These are phyloP conservation scores for Bipolaris cookei DNA, from an alignment of 2,329 filamentous ascomycete species.

Conservation along the genomic window DNA sequence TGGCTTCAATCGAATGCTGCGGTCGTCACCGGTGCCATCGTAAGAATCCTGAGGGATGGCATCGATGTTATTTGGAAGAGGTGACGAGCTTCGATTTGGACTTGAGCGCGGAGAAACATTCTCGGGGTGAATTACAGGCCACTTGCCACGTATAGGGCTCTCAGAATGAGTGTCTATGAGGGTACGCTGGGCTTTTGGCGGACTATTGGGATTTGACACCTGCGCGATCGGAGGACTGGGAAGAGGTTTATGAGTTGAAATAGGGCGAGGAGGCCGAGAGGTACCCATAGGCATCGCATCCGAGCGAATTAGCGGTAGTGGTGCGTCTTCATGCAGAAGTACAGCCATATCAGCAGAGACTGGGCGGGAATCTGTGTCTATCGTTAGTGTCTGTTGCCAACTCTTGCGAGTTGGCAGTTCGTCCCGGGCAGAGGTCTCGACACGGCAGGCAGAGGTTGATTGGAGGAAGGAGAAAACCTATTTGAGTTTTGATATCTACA, in stretches of 20 bases:
- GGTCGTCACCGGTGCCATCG: conserved; percentile 11
- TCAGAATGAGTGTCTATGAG: conserved; percentile 51
- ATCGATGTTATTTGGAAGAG: background rate
- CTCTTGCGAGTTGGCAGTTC: conserved; percentile 11
- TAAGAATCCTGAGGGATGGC: conserved; percentile 7
- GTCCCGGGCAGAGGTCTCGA: background rate
- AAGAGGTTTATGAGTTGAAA: conserved; percentile 46
- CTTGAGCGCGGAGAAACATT: conserved; percentile 27
- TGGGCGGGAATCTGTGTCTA: conserved; percentile 6
- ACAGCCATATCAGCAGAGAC: conserved; percentile 17
- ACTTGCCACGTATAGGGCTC: conserved; percentile 33
- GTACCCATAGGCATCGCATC: conserved; percentile 12
- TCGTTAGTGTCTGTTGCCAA: conserved; percentile 10
- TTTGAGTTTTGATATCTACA: conserved; percentile 4
- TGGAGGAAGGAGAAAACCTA: background rate
- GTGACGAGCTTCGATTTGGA: conserved; percentile 26
- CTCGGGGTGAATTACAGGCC: conserved; percentile 40
- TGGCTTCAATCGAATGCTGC: conserved; percentile 26
- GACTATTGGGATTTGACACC: conserved; percentile 38
- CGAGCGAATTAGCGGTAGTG: conserved; percentile 2
- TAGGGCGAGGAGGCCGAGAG: conserved; percentile 42
- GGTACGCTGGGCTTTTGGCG: conserved; percentile 46
- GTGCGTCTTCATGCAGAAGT: conserved; percentile 13
- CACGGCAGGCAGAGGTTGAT: background rate
- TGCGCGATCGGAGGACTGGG: conserved; percentile 49